Base-by-base conservation (phyloP, 192 early-diverging fungal species). In the Phlyctochytrium bullatum region DNA sequence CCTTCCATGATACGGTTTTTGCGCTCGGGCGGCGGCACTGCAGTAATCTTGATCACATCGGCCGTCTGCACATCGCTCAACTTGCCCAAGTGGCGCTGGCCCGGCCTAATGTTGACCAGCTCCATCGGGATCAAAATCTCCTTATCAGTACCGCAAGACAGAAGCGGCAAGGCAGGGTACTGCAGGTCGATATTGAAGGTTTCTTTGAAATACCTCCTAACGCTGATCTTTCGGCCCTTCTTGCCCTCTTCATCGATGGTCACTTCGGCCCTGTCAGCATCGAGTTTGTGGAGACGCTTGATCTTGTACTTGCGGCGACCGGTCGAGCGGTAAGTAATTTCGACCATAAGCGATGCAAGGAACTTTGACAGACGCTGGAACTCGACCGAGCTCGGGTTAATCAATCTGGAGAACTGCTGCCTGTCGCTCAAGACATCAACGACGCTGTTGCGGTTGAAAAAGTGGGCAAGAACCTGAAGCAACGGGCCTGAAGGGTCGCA, bases 81-180 rank as follows among this genome's bases (percentile, higher is more conserved):
- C 54, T 73, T 73, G 4, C 71, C 71, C 23, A 66, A 30, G 36
- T 62, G 61, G 31, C 71, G 64, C 47, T 73, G 71, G 35, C 54
- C 54, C 3, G 25, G 59, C 36, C 61, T 67, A 27, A 73, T 59
- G 12, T 24, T 36, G 32, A 52, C 36, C 1, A 36, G 28, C 65
- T 73, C 71, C 71, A 73, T 73, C n/a, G 71, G 71, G 27, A 73
- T 23, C 16, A 61, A 30, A 53, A 73, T 67, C 34, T 73, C 40
- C 10, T 59, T 59, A 12, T 66, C 51, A 35, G 34, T 20, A 14
- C 61, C 61, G 23, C 10, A 40, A 35, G 79, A 74, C 27, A 88
- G 83, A 6, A 86, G 83, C 0, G 91, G 92, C 58, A 92, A 71
- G 57, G 80, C 79, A 14, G 91, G 86, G 62, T 79, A 92, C 28